Conservation (phyloP, 148 eudicot species). For the Dianthus caryophyllus region DNA sequence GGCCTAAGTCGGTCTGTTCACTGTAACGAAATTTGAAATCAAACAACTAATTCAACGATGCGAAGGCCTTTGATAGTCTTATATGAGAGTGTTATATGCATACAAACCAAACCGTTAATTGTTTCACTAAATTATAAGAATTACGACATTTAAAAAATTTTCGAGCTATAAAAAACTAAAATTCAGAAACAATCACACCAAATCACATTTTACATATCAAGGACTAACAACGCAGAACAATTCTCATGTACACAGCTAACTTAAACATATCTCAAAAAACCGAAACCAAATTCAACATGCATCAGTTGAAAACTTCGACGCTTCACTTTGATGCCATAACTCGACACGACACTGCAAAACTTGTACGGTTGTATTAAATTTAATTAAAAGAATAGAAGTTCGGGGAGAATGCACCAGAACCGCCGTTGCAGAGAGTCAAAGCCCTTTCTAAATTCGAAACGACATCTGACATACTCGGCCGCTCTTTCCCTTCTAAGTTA, state of each 20-base stretch:
- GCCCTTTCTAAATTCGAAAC: conserved; percentile 61
- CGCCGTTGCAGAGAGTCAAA: conserved; percentile 37
- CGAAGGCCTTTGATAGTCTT: no score
- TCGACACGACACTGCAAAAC: background rate
- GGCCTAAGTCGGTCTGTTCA: background rate
- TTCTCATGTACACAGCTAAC: conserved; percentile 2
- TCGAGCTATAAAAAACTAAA: background rate
- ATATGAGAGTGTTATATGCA: no score
- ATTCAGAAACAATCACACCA: background rate
- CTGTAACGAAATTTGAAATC: background rate
- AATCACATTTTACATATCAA: background rate
- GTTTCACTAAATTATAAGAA: background rate
- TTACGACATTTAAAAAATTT: background rate
- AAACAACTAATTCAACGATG: background rate
- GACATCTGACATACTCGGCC: conserved; percentile 52
- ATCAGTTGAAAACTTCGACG: background rate
- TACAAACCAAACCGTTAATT: no score
- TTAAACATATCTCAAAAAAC: background rate
- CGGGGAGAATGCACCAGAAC: conserved; percentile 38
- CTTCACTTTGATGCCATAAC: background rate
- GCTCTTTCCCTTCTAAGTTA: conserved; percentile 46
- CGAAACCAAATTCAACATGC: background rate
- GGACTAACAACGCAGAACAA: background rate
- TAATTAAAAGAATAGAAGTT: conserved; percentile 22
- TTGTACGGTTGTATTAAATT: background rate